Conservation (phyloP, 2,329 filamentous ascomycete genomes). For the Penicillium sp. region DNA sequence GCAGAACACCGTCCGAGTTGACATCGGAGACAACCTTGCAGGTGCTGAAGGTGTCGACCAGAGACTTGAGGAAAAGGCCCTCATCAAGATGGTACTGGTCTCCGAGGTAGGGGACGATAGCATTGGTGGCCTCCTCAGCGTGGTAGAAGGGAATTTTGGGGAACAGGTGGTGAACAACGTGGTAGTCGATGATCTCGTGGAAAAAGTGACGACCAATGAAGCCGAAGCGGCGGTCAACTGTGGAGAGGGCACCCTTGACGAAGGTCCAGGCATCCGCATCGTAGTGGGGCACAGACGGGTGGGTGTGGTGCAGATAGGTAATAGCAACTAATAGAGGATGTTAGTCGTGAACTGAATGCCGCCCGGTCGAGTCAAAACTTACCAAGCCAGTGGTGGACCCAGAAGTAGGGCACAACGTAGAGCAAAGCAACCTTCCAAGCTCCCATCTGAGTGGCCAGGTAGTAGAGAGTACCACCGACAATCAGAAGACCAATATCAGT, state of each 20-base stretch:
- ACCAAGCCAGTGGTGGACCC: slow-evolving; percentile 72
- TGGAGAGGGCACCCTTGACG: slow-evolving; percentile 62
- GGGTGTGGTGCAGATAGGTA: slow-evolving; percentile 74
- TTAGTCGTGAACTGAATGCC: slow-evolving; percentile 8
- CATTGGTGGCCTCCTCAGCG: slow-evolving; percentile 60
- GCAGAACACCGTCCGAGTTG: slow-evolving; percentile 21
- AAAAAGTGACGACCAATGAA: slow-evolving; percentile 66
- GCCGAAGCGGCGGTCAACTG: slow-evolving; percentile 66
- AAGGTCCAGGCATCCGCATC: slow-evolving; percentile 63
- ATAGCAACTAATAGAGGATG: slow-evolving; percentile 60
- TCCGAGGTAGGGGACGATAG: slow-evolving; percentile 58
- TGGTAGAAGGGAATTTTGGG: slow-evolving; percentile 65
- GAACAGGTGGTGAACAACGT: slow-evolving; percentile 65
- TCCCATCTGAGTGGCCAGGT: slow-evolving; percentile 58
- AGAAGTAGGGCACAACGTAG: slow-evolving; percentile 67
- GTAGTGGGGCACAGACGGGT: slow-evolving; percentile 61
- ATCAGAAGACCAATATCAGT: slow-evolving; percentile 63
- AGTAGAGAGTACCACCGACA: slow-evolving; percentile 56
- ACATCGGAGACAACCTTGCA: slow-evolving; percentile 23
- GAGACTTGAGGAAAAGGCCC: slow-evolving; percentile 20
- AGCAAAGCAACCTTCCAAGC: slow-evolving; percentile 61
- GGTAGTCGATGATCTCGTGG: slow-evolving; percentile 66
- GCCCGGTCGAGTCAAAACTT: slow-evolving; percentile 45
- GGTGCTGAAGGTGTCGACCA: slow-evolving; percentile 20
- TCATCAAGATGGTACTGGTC: slow-evolving; percentile 23